Evolutionary conservation across 2,329 filamentous ascomycete genomes (phyloP).

Genomic region (Sporothrix brasiliensis): DNA sequence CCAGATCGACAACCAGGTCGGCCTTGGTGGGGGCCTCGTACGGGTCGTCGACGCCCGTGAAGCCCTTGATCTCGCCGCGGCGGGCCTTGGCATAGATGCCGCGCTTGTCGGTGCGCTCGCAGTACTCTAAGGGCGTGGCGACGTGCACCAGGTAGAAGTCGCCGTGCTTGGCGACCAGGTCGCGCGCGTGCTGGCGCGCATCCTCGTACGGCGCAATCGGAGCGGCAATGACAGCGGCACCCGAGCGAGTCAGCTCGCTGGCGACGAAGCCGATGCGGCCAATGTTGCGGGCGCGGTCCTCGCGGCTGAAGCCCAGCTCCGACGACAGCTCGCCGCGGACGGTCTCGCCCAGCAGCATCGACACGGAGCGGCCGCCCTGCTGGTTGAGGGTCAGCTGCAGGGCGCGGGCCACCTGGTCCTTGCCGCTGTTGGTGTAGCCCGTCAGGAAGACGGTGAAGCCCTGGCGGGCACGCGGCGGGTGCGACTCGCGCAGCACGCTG

Average conservation of each 20-base stretch:
- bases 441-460: slow-evolving; percentile 99
- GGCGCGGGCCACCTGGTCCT: slow-evolving; percentile 93
- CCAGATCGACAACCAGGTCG: slow-evolving; percentile 80
- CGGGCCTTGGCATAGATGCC: slow-evolving; percentile 86
- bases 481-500: slow-evolving; percentile 91
- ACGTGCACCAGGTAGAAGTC: slow-evolving; percentile 96
- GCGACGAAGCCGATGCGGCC: slow-evolving; percentile 95
- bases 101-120: slow-evolving; percentile 91
- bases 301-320: slow-evolving; percentile 90
- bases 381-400: slow-evolving; percentile 98
- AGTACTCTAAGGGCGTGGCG: slow-evolving; percentile 86
- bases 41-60: slow-evolving; percentile 96
- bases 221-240: slow-evolving; percentile 91
- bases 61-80: slow-evolving; percentile 90
- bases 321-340: slow-evolving; percentile 90
- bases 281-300: slow-evolving; percentile 94
- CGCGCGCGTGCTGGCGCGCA: slow-evolving; percentile 74
- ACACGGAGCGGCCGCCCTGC: slow-evolving; percentile 92
- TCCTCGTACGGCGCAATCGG: slow-evolving; percentile 92
- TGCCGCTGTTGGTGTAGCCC: slow-evolving; percentile 94
- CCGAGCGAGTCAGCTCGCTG: slow-evolving; percentile 87
- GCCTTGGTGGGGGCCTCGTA: slow-evolving; percentile 85
- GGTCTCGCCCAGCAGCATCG: slow-evolving; percentile 91
- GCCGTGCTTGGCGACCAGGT: slow-evolving; percentile 84
- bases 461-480: slow-evolving; percentile 86